These are phyloP conservation scores for Microbotryomycetes sp. DNA, from an alignment of 1,284 basidiomycete species.

Conservation along the genomic window DNA sequence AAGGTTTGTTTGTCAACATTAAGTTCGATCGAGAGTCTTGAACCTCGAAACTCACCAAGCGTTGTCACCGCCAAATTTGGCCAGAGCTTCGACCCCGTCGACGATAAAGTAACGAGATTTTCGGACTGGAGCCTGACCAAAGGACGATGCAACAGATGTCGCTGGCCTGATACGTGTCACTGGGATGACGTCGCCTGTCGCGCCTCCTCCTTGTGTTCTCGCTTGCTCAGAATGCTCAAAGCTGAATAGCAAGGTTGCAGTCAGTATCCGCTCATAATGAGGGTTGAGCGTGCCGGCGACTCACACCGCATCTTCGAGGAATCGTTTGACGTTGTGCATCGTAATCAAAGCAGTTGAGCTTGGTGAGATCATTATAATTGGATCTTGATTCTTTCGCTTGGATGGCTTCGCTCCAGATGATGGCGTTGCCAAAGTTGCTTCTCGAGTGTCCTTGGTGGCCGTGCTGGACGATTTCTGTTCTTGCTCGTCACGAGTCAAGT, in stretches of 20 bases:
- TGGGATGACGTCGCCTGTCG: slow-evolving; percentile 16
- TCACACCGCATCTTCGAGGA: slow-evolving; percentile 81
- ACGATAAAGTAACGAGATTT: slow-evolving; percentile 60
- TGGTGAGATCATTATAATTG: slow-evolving; percentile 94
- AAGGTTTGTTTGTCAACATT: background rate
- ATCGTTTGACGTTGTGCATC: slow-evolving; percentile 94
- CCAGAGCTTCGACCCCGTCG: slow-evolving; percentile 83
- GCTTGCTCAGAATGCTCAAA: slow-evolving; percentile 75
- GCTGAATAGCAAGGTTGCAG: slow-evolving; percentile 48
- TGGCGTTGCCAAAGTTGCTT: background rate
- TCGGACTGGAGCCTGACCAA: slow-evolving; percentile 9
- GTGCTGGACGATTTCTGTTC: background rate
- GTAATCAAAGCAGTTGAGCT: slow-evolving; percentile 91
- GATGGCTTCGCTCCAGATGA: background rate
- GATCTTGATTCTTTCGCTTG: slow-evolving; percentile 46
- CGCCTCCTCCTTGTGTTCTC: slow-evolving; percentile 42
- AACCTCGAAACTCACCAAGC: slow-evolving; percentile 56
- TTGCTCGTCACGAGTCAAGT: slow-evolving; percentile 58
- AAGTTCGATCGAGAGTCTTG: background rate
- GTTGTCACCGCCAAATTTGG: slow-evolving; percentile 74
- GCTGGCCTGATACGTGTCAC: slow-evolving; percentile 10
- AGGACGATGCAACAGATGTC: slow-evolving; percentile 7
- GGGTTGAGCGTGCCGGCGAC: no score
- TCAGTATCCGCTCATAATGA: no score
- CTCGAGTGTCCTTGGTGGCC: background rate